Conservation (phyloP, 208 protist species). For the Balamuthia mandrillaris region DNA sequence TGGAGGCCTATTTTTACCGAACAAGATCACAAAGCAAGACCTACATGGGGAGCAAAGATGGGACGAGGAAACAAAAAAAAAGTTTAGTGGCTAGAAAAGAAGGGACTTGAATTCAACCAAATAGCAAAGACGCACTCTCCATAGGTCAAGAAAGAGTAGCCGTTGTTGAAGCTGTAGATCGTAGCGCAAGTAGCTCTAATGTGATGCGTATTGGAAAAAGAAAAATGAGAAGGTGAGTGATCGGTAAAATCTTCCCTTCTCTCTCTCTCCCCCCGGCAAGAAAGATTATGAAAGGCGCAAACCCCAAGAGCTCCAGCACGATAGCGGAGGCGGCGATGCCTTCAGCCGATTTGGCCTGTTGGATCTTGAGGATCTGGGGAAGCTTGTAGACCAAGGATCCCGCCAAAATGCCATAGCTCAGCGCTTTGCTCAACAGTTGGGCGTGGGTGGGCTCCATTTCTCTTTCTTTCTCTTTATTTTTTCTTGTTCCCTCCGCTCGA, state of each 20-base stretch:
- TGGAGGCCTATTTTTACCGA: neutral
- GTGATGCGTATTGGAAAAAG: neutral
- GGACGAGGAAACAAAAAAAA: too few species aligned
- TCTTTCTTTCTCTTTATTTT: too few species aligned
- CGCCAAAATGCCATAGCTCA: conserved; percentile 47
- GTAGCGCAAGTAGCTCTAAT: neutral
- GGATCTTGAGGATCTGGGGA: conserved; percentile 59
- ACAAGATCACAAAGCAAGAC: neutral
- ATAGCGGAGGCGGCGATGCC: conserved; percentile 32
- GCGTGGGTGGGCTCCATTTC: too few species aligned
- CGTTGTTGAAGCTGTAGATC: conserved; percentile 14
- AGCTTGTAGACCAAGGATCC: conserved; percentile 51
- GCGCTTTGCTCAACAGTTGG: conserved; percentile 49
- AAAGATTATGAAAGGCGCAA: neutral
- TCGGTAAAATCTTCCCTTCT: neutral
- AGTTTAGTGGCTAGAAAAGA: too few species aligned
- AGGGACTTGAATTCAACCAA: neutral
- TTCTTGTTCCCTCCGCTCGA: too few species aligned
- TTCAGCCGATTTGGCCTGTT: conserved; percentile 13
- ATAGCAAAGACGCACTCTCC: conserved; percentile 41
- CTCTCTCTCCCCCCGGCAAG: neutral
- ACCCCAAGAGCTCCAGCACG: conserved; percentile 47
- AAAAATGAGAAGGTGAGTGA: neutral
- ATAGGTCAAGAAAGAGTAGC: conserved; percentile 56
- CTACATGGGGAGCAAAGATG: too few species aligned